Evolutionary conservation across 495 filamentous ascomycete genomes (phyloP).

Genomic region (Podospora appendiculata): DNA sequence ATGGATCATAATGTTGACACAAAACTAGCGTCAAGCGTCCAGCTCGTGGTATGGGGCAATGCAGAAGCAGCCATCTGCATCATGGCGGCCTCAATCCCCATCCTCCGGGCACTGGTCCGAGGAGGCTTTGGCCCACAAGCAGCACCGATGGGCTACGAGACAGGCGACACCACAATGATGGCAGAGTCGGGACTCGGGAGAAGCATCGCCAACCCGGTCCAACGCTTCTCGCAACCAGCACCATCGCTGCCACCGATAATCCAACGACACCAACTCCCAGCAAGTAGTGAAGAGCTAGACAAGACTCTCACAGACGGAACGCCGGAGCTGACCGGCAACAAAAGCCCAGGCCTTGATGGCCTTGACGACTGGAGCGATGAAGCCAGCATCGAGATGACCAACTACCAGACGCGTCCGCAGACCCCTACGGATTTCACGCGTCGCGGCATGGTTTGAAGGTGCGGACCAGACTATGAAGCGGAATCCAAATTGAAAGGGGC

Average conservation of each 20-base stretch:
- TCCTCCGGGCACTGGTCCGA: conserved; percentile 23
- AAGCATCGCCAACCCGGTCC: neutral
- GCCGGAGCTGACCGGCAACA: neutral
- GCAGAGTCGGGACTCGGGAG: conserved; percentile 2
- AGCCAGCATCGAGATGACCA: conserved; percentile 16
- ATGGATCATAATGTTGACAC: neutral
- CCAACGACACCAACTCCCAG: neutral
- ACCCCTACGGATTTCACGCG: conserved; percentile 12
- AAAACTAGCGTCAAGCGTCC: conserved; percentile 10
- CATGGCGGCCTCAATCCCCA: conserved; percentile 29
- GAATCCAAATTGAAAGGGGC: neutral
- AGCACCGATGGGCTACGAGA: conserved; percentile 8
- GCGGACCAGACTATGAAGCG: neutral
- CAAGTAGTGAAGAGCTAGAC: neutral
- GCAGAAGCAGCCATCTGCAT: conserved; percentile 28
- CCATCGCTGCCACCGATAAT: neutral
- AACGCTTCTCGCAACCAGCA: neutral
- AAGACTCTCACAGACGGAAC: conserved; percentile 5
- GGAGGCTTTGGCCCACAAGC: neutral
- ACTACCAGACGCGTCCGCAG: conserved; percentile 9
- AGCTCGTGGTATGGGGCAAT: conserved; percentile 16
- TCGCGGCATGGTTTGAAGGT: conserved; percentile 1
- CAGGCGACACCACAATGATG: conserved; percentile 9
- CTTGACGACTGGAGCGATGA: conserved; percentile 9
- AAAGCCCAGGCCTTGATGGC: neutral